Evolutionary conservation across 2,329 filamentous ascomycete genomes (phyloP).

Genomic region (Plectosphaerella sp.): DNA sequence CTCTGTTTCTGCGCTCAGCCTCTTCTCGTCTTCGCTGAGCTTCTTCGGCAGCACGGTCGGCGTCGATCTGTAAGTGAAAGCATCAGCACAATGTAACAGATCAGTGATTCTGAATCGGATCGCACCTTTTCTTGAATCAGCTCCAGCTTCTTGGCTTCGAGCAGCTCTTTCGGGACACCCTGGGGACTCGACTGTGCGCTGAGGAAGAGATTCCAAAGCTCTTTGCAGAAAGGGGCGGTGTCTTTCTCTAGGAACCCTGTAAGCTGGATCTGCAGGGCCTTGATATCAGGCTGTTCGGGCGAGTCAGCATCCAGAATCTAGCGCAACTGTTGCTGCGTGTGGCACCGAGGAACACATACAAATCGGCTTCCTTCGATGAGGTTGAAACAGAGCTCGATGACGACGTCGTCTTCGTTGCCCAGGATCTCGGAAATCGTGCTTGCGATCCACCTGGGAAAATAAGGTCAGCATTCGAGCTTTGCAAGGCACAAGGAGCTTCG

Average conservation of each 20-base stretch:
- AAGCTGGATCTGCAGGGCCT: conserved; percentile 88
- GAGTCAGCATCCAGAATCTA: conserved; percentile 2
- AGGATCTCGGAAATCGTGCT: conserved; percentile 82
- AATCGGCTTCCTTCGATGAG: conserved; percentile 69
- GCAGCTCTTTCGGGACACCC: conserved; percentile 87
- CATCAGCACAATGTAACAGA: background rate
- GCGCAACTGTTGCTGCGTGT: background rate
- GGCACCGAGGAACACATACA: conserved; percentile 48
- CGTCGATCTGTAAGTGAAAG: conserved; percentile 59
- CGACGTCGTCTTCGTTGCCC: conserved; percentile 91
- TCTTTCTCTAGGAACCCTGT: conserved; percentile 95
- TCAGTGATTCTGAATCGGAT: too few relatives aligned
- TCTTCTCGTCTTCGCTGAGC: conserved; percentile 67
- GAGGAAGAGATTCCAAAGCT: conserved; percentile 86
- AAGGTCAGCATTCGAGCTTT: conserved; percentile 6
- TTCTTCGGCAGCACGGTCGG: conserved; percentile 76
- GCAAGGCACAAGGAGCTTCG: background rate
- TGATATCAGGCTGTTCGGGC: conserved; percentile 77
- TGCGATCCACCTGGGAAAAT: conserved; percentile 75
- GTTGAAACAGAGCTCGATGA: conserved; percentile 77
- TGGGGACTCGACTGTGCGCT: conserved; percentile 86
- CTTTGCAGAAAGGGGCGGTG: conserved; percentile 82
- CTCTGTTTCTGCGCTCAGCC: conserved; percentile 66
- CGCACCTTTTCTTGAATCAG: conserved; percentile 88
- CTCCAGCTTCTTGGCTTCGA: conserved; percentile 95